A percentile compares a stretch with the other conserved stretches of the same genome.
Conservation (phyloP, 345 rosid species). For the Brassica incana region DNA sequence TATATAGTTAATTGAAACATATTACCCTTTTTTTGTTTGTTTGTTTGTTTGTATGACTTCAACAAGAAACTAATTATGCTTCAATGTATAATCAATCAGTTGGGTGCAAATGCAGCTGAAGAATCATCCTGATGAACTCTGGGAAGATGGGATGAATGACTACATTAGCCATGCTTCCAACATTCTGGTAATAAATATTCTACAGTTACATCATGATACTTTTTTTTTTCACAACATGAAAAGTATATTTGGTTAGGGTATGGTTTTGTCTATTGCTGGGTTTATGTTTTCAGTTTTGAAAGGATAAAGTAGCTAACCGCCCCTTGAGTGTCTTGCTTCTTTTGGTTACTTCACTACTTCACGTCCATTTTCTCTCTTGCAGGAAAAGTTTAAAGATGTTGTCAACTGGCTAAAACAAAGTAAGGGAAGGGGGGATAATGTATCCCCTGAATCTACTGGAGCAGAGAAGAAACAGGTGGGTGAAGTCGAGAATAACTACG, state of each 20-base stretch:
- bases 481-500: conserved; percentile 47
- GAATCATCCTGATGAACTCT: conserved; percentile 95
- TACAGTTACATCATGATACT: background rate
- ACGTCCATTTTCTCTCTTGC: conserved; percentile 7
- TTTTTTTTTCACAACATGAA: background rate
- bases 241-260: background rate
- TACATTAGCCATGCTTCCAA: conserved; percentile 77
- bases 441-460: conserved; percentile 45
- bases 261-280: background rate
- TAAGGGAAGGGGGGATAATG: conserved; percentile 47
- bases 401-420: conserved; percentile 85
- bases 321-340: conserved; percentile 5
- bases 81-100: conserved; percentile 42
- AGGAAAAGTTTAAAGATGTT: conserved; percentile 88
- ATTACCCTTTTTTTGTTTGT: background rate
- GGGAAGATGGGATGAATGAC: conserved; percentile 89
- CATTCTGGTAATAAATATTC: conserved; percentile 60
- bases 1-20: background rate
- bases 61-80: conserved; percentile 6
- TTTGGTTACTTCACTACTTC: conserved; percentile 4
- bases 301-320: background rate
- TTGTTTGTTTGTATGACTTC: background rate
- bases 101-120: conserved; percentile 93
- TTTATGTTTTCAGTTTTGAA: background rate
- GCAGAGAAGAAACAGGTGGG: conserved; percentile 47